A percentile compares a stretch with the other conserved stretches of the same genome.
Evolutionary conservation across 2,329 filamentous ascomycete species (phyloP).

Genomic region (Cryphonectria naterciae): DNA sequence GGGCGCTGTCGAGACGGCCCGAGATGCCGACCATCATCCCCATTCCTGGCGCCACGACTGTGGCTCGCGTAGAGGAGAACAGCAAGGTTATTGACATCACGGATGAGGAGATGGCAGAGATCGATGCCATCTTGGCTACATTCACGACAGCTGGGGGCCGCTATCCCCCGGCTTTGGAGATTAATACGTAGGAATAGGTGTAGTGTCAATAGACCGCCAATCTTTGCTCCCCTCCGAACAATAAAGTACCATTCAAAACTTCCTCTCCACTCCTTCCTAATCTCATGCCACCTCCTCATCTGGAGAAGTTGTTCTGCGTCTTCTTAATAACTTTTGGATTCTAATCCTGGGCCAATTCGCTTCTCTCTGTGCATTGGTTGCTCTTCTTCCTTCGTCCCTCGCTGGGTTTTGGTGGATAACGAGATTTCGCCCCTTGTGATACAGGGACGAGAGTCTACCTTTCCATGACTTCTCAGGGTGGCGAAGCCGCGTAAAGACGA

Average conservation of each 20-base stretch:
- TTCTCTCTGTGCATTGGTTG: too few species aligned
- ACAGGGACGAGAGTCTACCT: background rate
- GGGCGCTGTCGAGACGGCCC: conserved; percentile 44
- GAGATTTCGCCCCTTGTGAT: too few species aligned
- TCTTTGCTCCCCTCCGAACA: background rate
- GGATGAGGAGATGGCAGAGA: conserved; percentile 42
- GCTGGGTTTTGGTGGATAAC: too few species aligned
- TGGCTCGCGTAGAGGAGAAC: conserved; percentile 52
- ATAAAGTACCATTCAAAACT: background rate
- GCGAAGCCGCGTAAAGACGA: background rate
- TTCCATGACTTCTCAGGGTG: background rate
- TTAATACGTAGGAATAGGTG: background rate
- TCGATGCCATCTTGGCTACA: conserved; percentile 37
- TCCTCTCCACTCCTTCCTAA: too few species aligned
- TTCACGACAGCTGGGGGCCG: conserved; percentile 27
- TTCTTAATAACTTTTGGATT: too few species aligned
- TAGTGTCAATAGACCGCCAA: background rate
- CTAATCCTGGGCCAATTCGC: too few species aligned
- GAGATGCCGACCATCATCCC: conserved; percentile 50
- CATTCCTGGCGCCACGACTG: conserved; percentile 54
- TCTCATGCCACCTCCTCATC: too few species aligned
- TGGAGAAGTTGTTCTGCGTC: too few species aligned
- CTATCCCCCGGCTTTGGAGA: background rate
- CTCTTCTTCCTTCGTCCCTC: too few species aligned
- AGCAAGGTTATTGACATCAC: conserved; percentile 42